Base-by-base conservation (phyloP, 2,329 filamentous ascomycete species). In the Ophiocordyceps camponoti-saundersi region DNA sequence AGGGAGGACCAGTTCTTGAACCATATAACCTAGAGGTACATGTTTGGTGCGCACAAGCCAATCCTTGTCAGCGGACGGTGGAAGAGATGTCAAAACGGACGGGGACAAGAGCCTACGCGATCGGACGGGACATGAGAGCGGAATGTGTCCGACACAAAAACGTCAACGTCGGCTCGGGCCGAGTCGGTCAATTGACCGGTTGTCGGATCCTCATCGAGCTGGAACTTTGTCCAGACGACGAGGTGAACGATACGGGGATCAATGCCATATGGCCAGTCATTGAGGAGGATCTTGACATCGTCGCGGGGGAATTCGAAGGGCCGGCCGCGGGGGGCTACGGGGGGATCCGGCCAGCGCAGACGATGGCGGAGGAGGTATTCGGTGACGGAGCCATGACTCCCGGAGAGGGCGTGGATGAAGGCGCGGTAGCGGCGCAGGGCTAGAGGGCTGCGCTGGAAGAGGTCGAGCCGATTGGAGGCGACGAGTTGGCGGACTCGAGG, bases 191-290 rank as follows among this genome's bases (percentile, higher is more conserved):
- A 64, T 52, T 87, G 79, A 15, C 77, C 81, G 0, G 78, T 75
- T 67, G 48, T 57, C 4, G 65, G 62, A 55, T 92, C 80, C 48
- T 88, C 83, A 46, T 79, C 72, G 22, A 95, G 68, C 44, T 75
- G 71, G 57, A 94, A 95, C 63, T 95, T 95, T 44, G 85, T 92
- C 90, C 90, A 96, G 13, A 95, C 79, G 6, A 95, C 85, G 3
- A 95, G 69, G 60, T 95, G 90, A 16, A 85, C 75, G 52, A 95
- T 89, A 46, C 75, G 71, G 44, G 68, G 59, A 55, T 92, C 86
- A 46, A 95, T 71, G 0, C 86, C 88, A 57, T 95, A 96, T 0
- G 90, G 90, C 85, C 88, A 95, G 70, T 96, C 89, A 59, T 96
- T 96, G 64, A 75, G 77, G 40, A 95, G 62, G 44, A 94, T 80